Evolutionary conservation across 2,329 filamentous ascomycete species (phyloP).

Genomic region (Botrytis deweyae): DNA sequence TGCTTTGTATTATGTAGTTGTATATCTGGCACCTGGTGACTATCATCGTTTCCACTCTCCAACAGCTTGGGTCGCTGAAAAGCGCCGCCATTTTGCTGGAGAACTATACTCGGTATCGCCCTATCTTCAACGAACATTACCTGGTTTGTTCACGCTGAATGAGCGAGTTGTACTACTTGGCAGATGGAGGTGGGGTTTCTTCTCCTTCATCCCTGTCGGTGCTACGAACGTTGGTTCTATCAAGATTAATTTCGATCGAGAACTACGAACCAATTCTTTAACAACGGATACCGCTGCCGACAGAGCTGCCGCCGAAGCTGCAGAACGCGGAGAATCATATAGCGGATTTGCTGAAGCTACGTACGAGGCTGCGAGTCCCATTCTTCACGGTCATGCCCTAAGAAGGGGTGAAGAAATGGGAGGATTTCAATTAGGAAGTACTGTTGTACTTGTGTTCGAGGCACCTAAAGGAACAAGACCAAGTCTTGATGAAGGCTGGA

Average conservation of each 20-base stretch:
- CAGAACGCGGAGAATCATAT: constrained; percentile 74
- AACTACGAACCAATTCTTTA: constrained; percentile 88
- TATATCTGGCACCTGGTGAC: constrained; percentile 95
- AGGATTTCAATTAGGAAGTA: constrained; percentile 93
- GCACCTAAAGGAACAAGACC: constrained; percentile 66
- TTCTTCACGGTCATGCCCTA: constrained; percentile 81
- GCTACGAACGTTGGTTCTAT: constrained; percentile 98
- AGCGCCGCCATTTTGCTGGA: constrained; percentile 93
- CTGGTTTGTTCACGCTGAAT: constrained; percentile 93
- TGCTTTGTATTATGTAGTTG: constrained; percentile 86
- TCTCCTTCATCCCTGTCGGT: constrained; percentile 91
- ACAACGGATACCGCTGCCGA: constrained; percentile 92
- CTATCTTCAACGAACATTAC: constrained; percentile 88
- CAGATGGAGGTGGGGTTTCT: constrained; percentile 96
- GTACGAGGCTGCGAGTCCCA: constrained; percentile 72
- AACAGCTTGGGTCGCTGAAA: constrained; percentile 90
- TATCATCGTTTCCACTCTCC: constrained; percentile 99
- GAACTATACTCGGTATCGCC: constrained; percentile 95
- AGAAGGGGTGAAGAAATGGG: constrained; percentile 95
- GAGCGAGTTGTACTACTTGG: constrained; percentile 92
- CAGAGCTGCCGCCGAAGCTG: constrained; percentile 76
- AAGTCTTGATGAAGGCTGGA: constrained; percentile 61
- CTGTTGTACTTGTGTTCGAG: constrained; percentile 94
- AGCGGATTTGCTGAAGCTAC: constrained; percentile 91
- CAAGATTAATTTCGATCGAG: constrained; percentile 93